Evolutionary conservation across 768 basidiomycete genomes (phyloP).

Genomic region (Boletus rex-veris): DNA sequence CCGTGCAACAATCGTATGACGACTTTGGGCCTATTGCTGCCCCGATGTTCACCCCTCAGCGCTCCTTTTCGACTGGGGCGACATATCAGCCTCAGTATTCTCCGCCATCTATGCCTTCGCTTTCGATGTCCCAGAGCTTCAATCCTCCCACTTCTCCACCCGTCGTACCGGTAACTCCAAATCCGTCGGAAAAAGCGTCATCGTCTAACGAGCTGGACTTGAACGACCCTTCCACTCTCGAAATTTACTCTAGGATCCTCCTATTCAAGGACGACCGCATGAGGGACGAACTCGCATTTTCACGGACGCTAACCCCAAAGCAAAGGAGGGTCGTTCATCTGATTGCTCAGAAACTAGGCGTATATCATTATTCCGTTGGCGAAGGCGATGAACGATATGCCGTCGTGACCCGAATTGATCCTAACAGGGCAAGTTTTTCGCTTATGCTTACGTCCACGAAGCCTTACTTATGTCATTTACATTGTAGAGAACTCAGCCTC

Average conservation of each 20-base stretch:
- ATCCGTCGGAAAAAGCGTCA: slow-evolving; percentile 60
- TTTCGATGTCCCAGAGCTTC: slow-evolving; percentile 41
- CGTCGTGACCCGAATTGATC: slow-evolving; percentile 89
- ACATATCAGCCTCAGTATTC: slow-evolving; percentile 67
- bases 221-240: slow-evolving; percentile 92
- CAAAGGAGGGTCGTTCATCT: slow-evolving; percentile 93
- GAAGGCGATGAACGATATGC: slow-evolving; percentile 92
- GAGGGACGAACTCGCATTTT: slow-evolving; percentile 96
- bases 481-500: slow-evolving; percentile 42
- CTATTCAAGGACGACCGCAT: slow-evolving; percentile 97
- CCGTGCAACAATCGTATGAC: slow-evolving; percentile 54
- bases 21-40: slow-evolving; percentile 63
- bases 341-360: slow-evolving; percentile 93
- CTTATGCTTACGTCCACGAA: slow-evolving; percentile 16
- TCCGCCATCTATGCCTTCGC: slow-evolving; percentile 46
- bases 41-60: slow-evolving; percentile 63
- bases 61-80: slow-evolving; percentile 64
- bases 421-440: slow-evolving; percentile 59
- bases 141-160: slow-evolving; percentile 49
- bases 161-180: slow-evolving; percentile 55
- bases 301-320: slow-evolving; percentile 77
- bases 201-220: slow-evolving; percentile 78
- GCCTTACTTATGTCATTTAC: slow-evolving; percentile 11
- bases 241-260: slow-evolving; percentile 94
- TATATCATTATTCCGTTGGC: slow-evolving; percentile 91